These are phyloP conservation scores for Sporothrix brunneoviolacea DNA, from an alignment of 2,329 filamentous ascomycete genomes.

Conservation along the genomic window DNA sequence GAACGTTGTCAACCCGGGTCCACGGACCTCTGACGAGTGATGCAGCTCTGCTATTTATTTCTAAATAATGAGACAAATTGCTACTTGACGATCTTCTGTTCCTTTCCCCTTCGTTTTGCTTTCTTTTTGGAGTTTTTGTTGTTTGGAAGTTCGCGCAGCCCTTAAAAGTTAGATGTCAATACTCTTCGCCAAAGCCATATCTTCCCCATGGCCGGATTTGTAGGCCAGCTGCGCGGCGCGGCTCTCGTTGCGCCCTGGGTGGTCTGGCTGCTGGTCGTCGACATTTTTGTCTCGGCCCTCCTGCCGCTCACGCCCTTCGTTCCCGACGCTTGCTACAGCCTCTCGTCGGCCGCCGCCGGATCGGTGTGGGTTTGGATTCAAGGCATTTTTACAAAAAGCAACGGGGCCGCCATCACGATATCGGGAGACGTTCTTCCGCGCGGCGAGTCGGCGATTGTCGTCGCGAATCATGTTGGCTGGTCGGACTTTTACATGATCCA, in stretches of 20 bases:
- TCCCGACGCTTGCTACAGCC: slow-evolving; percentile 45
- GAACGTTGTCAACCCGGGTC: too few species aligned
- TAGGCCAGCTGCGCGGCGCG: slow-evolving; percentile 36
- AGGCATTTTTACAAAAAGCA: slow-evolving; percentile 46
- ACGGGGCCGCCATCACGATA: slow-evolving; percentile 46
- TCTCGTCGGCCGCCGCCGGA: slow-evolving; percentile 48
- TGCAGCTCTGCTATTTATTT: too few species aligned
- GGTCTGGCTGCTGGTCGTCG: slow-evolving; percentile 43
- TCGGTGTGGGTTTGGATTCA: slow-evolving; percentile 53
- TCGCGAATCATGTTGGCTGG: slow-evolving; percentile 56
- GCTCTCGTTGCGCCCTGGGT: slow-evolving; percentile 45
- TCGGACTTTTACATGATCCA: slow-evolving; percentile 60
- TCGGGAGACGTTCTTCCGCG: slow-evolving; percentile 45
- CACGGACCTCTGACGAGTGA: too few species aligned
- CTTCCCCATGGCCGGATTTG: too few species aligned
- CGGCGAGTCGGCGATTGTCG: slow-evolving; percentile 53
- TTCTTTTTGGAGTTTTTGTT: too few species aligned
- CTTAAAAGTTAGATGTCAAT: too few species aligned
- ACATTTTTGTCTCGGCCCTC: slow-evolving; percentile 43
- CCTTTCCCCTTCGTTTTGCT: too few species aligned
- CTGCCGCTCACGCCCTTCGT: slow-evolving; percentile 40
- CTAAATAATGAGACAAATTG: too few species aligned
- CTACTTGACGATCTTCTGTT: too few species aligned
- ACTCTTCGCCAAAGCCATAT: too few species aligned
- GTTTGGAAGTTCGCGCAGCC: too few species aligned